A percentile compares a stretch with the other conserved stretches of the same genome.
Evolutionary conservation across 768 basidiomycete genomes (phyloP).

Genomic region (Amanita phalloides): DNA sequence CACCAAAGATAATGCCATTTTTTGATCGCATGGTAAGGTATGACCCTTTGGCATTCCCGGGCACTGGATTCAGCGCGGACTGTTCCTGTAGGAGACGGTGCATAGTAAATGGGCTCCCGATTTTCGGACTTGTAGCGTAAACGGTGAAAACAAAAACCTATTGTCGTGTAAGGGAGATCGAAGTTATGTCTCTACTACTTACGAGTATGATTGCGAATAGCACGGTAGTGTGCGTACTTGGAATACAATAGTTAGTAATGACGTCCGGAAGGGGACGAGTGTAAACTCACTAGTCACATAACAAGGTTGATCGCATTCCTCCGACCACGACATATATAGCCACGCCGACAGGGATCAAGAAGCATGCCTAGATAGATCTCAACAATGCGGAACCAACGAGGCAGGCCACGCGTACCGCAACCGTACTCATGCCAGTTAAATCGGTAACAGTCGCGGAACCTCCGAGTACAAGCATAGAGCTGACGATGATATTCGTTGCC

Average conservation of each 20-base stretch:
- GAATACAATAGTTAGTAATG: not conserved
- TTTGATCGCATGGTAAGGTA: slow-evolving; percentile 78
- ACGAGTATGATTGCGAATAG: slow-evolving; percentile 79
- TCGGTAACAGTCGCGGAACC: slow-evolving; percentile 82
- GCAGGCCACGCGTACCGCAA: slow-evolving; percentile 38
- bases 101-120: slow-evolving; percentile 73
- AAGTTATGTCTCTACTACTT: not conserved
- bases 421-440: slow-evolving; percentile 83
- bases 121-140: slow-evolving; percentile 68
- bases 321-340: slow-evolving; percentile 83
- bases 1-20: slow-evolving; percentile 71
- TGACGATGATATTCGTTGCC: slow-evolving; percentile 88
- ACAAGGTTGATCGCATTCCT: slow-evolving; percentile 76
- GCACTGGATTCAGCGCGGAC: slow-evolving; percentile 44
- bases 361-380: slow-evolving; percentile 49
- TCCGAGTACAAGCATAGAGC: slow-evolving; percentile 71
- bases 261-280: not conserved
- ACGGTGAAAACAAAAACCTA: slow-evolving; percentile 60
- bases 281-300: slow-evolving; percentile 69
- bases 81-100: slow-evolving; percentile 64
- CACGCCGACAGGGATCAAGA: slow-evolving; percentile 83
- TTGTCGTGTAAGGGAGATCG: slow-evolving; percentile 4
- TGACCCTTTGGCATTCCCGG: slow-evolving; percentile 76
- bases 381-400: not conserved
- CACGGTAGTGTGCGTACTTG: slow-evolving; percentile 76